Evolutionary conservation across 192 early-diverging fungal genomes (phyloP), one percentile per base, ranked within the genome.

Genomic region (Cetraspora pellucida): DNA sequence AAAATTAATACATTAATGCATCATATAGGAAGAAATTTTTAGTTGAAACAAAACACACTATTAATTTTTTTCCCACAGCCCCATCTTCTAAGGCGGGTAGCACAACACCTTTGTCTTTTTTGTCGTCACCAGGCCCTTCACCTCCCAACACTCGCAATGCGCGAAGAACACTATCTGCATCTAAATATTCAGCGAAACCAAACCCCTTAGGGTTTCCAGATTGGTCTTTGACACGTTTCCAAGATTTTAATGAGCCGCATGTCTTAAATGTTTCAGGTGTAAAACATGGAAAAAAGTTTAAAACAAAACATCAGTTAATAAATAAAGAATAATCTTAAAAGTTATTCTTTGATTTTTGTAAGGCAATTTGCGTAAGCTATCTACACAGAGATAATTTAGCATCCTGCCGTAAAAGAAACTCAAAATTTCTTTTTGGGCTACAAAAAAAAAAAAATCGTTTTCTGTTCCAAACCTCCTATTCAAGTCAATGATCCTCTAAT

Each of bases 121-220:
- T 76, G 9, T 76, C 74, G 17, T 82, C 78, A 0, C 67, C 47
- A 1, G 77, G 64, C 13, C 86, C 90, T 77, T 91, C 90, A 44
- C 89, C 91, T 31, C 89, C 88, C 59, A 94, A 49, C 1, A 93
- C 83, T 46, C 90, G 83, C 45, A 93, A 78, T 1, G 91, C 91
- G 25, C 90, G 80, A 27, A 91, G 66, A 6, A 92, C 81, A 61
- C 86, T 85, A 45, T 91, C 89, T 11, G 89, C 81, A 64, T 91
- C 80, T 6, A 83, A 87, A 79, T 90, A 95, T 55, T 90, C 87
- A 55, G 89, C 90, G 79, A 95, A 93, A 7, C 92, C 92, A 82
- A 92, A 93, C 0, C 83, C 86, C 63, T 91, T 93, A 2, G 88
- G 89, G 23, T 86, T 87, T 11, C 91, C 91, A 10, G 82, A 50